phyloP scores from a whole-genome alignment of 345 rosid species.

The Acer saccharum region DNA sequence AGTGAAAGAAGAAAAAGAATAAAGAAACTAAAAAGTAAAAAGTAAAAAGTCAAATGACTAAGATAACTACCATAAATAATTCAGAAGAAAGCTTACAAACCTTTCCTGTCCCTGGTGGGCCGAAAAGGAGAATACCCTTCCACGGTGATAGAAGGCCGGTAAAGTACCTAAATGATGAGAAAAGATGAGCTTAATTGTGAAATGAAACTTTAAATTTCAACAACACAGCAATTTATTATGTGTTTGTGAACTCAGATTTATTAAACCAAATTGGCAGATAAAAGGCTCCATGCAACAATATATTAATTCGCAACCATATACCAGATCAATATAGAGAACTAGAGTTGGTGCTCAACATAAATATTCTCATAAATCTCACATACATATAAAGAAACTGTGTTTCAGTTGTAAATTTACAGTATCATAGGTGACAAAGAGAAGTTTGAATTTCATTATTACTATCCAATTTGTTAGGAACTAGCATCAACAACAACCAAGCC shows the following conservation, averaged over 20 bases:
- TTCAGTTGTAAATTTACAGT: background rate
- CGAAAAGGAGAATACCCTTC: constrained; percentile 99
- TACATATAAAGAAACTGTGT: background rate
- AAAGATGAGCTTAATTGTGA: background rate
- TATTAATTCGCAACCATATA: background rate
- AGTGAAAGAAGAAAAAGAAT: background rate
- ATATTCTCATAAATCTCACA: background rate
- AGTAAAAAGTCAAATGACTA: background rate
- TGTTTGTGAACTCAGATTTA: background rate
- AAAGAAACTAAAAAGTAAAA: too few species aligned
- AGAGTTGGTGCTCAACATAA: background rate
- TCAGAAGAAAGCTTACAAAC: constrained; percentile 35
- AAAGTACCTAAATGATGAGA: constrained; percentile 61
- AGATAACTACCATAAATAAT: background rate
- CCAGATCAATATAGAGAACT: background rate
- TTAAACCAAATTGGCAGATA: background rate
- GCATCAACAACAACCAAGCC: background rate
- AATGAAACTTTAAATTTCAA: constrained; percentile 8
- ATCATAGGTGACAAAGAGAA: background rate
- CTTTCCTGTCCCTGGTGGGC: constrained; percentile 99
- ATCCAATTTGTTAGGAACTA: background rate
- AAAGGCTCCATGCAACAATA: background rate
- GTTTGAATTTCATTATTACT: background rate
- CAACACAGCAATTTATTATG: background rate
- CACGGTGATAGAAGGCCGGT: constrained; percentile 96